Conservation (phyloP, 2,329 filamentous ascomycete species). For the Diaporthe aspalathi region DNA sequence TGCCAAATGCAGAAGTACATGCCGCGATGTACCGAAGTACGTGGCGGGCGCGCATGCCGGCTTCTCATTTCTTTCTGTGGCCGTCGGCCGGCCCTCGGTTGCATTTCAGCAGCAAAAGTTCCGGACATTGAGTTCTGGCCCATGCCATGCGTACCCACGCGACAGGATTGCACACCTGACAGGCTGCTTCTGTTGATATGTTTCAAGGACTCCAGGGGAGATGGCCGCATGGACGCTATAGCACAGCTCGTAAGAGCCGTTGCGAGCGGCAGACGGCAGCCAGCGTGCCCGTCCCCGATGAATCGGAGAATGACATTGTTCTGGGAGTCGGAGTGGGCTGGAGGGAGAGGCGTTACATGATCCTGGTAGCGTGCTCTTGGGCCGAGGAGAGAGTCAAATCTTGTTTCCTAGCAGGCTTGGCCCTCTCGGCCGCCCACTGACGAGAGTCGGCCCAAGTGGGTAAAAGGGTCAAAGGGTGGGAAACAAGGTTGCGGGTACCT, state of each 20-base stretch:
- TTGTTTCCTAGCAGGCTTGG: conserved; percentile 29
- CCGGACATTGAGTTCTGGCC: background rate
- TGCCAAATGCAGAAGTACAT: background rate
- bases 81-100: background rate
- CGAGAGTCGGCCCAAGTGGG: conserved; percentile 27
- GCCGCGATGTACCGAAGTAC: background rate
- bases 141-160: background rate
- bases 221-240: conserved; percentile 25
- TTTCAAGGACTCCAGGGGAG: conserved; percentile 17
- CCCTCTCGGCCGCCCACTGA: conserved; percentile 4
- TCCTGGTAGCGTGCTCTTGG: conserved; percentile 5
- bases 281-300: background rate
- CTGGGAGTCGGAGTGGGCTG: background rate
- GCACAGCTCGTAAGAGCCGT: conserved; percentile 1
- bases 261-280: conserved; percentile 11
- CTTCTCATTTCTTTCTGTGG: background rate
- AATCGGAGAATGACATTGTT: conserved; percentile 11
- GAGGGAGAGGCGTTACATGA: background rate
- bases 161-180: background rate
- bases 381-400: conserved; percentile 18
- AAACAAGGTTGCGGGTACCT: conserved; percentile 34
- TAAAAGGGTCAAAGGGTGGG: conserved; percentile 23
- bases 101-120: background rate
- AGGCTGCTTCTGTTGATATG: conserved; percentile 7
- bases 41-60: conserved; percentile 6